These are phyloP conservation scores for Cladosporium colombiae DNA, from an alignment of 2,329 filamentous ascomycete species.

Conservation along the genomic window DNA sequence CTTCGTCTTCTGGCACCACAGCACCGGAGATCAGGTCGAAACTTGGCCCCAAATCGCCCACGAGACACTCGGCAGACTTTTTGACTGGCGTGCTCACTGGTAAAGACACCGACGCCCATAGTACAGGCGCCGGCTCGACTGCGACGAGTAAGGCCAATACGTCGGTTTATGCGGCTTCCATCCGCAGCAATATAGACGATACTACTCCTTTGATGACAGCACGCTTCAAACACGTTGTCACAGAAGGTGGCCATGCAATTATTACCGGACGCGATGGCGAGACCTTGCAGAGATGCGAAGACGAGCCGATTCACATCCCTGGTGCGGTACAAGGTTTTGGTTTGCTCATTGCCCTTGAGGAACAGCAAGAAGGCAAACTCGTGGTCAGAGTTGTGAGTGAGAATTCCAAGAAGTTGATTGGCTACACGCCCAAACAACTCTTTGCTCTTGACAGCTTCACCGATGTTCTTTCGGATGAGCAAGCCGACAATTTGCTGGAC, in stretches of 20 bases:
- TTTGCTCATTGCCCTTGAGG: constrained; percentile 70
- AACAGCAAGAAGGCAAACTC: constrained; percentile 67
- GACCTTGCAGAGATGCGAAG: constrained; percentile 77
- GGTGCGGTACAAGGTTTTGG: constrained; percentile 82
- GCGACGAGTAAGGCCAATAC: constrained; percentile 23
- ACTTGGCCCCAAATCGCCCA: neutral
- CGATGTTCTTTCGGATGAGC: constrained; percentile 82
- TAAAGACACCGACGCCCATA: constrained; percentile 23
- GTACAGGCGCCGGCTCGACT: constrained; percentile 20
- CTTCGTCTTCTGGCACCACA: neutral
- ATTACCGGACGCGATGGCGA: constrained; percentile 76
- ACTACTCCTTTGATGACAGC: constrained; percentile 60
- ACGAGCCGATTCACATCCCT: constrained; percentile 87
- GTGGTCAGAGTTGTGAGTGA: constrained; percentile 75
- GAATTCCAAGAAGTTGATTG: constrained; percentile 73
- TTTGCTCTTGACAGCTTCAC: constrained; percentile 75
- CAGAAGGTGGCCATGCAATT: constrained; percentile 76
- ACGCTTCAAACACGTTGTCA: constrained; percentile 76
- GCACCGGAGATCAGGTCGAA: neutral
- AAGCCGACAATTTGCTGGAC: constrained; percentile 78
- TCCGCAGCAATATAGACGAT: constrained; percentile 43
- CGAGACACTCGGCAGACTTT: constrained; percentile 1
- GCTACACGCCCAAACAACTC: constrained; percentile 73
- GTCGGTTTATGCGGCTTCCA: constrained; percentile 31
- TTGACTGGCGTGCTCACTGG: constrained; percentile 24